phyloP scores from a whole-genome alignment of 768 basidiomycete species.

The Termitomyces sp. region DNA sequence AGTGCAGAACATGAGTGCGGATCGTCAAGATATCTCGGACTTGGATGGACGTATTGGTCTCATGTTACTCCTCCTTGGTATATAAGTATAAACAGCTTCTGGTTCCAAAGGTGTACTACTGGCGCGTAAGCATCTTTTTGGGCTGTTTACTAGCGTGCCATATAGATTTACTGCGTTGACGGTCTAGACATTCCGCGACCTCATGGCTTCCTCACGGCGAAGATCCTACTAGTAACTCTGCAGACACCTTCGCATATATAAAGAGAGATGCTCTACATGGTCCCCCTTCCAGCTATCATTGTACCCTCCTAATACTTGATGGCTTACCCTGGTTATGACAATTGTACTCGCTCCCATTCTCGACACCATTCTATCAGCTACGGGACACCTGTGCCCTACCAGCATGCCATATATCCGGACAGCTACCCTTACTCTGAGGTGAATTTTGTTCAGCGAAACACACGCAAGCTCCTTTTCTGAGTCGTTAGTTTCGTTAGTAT shows the following conservation, averaged over 20 bases:
- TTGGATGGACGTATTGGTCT: background rate
- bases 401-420: conserved; percentile 35
- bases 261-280: conserved; percentile 7
- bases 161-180: background rate
- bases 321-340: conserved; percentile 22
- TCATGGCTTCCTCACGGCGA: conserved; percentile 12
- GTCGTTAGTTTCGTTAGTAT: conserved; percentile 24
- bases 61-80: background rate
- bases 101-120: background rate
- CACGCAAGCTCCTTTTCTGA: background rate
- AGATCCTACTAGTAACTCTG: conserved; percentile 8
- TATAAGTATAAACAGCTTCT: background rate
- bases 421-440: conserved; percentile 29
- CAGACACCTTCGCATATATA: conserved; percentile 8
- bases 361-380: conserved; percentile 36
- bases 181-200: conserved; percentile 5
- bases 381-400: conserved; percentile 23
- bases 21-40: background rate
- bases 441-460: background rate
- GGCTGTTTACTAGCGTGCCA: background rate
- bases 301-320: conserved; percentile 1
- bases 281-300: background rate
- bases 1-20: background rate
- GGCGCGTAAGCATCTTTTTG: background rate
- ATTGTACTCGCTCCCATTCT: conserved; percentile 24